Evolutionary conservation across 2,329 filamentous ascomycete genomes (phyloP), one percentile per base, ranked within the genome.

Genomic region (Lecanoromycetidae sp.): DNA sequence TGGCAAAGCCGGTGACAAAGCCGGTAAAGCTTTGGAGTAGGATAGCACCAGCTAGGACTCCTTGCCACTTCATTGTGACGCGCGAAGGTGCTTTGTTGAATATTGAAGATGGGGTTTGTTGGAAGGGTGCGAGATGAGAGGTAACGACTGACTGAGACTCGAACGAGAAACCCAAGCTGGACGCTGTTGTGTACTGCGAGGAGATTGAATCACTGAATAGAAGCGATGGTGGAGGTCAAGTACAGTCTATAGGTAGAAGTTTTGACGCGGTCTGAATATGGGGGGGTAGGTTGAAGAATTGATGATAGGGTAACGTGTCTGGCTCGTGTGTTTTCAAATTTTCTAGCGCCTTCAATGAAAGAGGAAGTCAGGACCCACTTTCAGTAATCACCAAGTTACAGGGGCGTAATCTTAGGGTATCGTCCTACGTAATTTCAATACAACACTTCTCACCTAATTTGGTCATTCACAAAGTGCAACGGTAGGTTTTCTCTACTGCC

Each of bases 61-160:
- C 26, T 12, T 40, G 34, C n/a, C 22, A 20, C 22, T 45, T 49
- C 47, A 49, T 49, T 22, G 17, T 41, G 33, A 37, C 20, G 10
- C 4, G 15, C 15, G 35, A 29, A 27, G 33, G 35, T 27, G 17
- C 22, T 19, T 19, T 40, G 15, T 9, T 41, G 29, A 23, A 30
- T 17, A 27, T 49, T n/a, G 36, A 19, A 12, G 19, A 4, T 19
- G 26, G 39, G 8, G 26, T 25, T 32, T 12, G 13, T 17, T 30
- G 22, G 9, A 10, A 15, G 22, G 19, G 36, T 26, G 37, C 3
- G 9, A 13, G 23, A 9, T 17, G 20, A 33, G 22, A 37, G 39
- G 41, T 44, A 49, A 35, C 22, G 46, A 49, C 40, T 44, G 34
- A 34, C 19, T 35, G 10, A 23, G 23, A 35, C 15, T 22, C 12